Percentiles rank a stretch among this genome's conserved stretches.
Conservation (phyloP, 2,329 filamentous ascomycete genomes). For the Cladosporium sp. region DNA sequence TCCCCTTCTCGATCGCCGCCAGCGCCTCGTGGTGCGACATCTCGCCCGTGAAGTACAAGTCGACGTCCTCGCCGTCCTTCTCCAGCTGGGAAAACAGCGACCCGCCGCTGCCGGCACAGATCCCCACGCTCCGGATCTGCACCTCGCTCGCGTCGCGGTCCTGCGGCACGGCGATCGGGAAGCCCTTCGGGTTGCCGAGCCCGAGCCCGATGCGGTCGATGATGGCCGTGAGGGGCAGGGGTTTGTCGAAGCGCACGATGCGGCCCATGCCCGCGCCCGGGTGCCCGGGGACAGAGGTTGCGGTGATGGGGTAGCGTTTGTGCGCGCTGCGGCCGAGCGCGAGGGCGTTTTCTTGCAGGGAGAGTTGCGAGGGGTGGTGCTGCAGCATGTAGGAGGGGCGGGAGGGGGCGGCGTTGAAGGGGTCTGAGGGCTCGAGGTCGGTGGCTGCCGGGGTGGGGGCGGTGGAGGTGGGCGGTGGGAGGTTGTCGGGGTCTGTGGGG, state of each 20-base stretch:
- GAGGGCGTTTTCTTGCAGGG: conserved; percentile 28
- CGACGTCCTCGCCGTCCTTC: conserved; percentile 48
- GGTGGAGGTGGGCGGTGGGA: conserved; percentile 6
- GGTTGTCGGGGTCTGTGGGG: conserved; percentile 25
- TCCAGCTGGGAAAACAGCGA: conserved; percentile 61
- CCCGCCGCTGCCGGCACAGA: conserved; percentile 85
- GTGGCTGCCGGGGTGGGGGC: conserved; percentile 7
- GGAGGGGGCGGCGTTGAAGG: conserved; percentile 29
- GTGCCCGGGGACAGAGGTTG: conserved; percentile 37
- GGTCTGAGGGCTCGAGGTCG: conserved; percentile 7
- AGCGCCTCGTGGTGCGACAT: conserved; percentile 90
- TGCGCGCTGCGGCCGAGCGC: conserved; percentile 41
- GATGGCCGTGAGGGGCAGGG: conserved; percentile 50
- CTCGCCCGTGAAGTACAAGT: conserved; percentile 85
- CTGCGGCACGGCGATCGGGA: conserved; percentile 59
- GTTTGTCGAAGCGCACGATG: conserved; percentile 48
- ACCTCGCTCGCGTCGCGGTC: conserved; percentile 48
- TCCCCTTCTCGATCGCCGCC: conserved; percentile 74
- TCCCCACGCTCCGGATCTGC: conserved; percentile 63
- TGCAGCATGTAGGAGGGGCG: conserved; percentile 40
- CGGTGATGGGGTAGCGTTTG: conserved; percentile 48
- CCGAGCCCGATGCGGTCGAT: conserved; percentile 56
- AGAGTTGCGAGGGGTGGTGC: conserved; percentile 44
- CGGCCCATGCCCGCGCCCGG: conserved; percentile 55
- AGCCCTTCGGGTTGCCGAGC: conserved; percentile 61